These are phyloP conservation scores for Trametes hirsuta DNA, from an alignment of 1,284 basidiomycete genomes.

Conservation along the genomic window DNA sequence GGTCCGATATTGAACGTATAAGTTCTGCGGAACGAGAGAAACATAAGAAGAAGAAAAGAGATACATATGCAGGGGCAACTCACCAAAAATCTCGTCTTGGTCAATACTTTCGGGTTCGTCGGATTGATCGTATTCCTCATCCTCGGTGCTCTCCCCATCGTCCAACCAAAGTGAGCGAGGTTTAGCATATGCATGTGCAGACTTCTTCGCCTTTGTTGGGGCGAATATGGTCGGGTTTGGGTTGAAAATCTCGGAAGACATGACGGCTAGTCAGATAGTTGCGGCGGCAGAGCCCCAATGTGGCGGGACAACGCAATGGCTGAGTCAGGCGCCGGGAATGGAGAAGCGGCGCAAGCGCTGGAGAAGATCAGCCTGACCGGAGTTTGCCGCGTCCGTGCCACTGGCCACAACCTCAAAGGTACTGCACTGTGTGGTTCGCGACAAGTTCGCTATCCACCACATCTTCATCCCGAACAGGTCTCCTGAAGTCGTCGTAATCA, in stretches of 20 bases:
- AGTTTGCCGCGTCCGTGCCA: slow-evolving; percentile 18
- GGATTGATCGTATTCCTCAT: slow-evolving; percentile 31
- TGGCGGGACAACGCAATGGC: no score
- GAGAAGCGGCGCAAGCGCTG: neutral
- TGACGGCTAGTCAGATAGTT: slow-evolving; percentile 9
- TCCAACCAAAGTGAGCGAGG: slow-evolving; percentile 39
- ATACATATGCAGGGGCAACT: slow-evolving; percentile 20
- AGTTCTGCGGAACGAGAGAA: slow-evolving; percentile 61
- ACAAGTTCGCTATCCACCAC: neutral
- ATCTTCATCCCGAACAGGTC: neutral
- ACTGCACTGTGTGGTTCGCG: neutral
- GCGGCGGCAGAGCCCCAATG: no score
- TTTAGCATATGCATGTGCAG: slow-evolving; percentile 24
- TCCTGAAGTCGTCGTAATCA: neutral
- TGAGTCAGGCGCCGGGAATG: slow-evolving; percentile 5
- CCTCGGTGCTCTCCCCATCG: slow-evolving; percentile 32
- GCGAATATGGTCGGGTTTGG: slow-evolving; percentile 42
- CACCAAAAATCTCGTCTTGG: slow-evolving; percentile 57
- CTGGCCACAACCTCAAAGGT: slow-evolving; percentile 6
- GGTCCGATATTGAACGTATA: slow-evolving; percentile 92
- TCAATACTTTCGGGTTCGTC: slow-evolving; percentile 49
- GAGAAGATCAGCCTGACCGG: slow-evolving; percentile 3
- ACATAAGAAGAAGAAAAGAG: neutral
- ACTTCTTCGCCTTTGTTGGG: slow-evolving; percentile 31
- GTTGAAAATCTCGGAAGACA: slow-evolving; percentile 41